Base-by-base conservation (phyloP, 83 land plant species). In the Picea abies region DNA sequence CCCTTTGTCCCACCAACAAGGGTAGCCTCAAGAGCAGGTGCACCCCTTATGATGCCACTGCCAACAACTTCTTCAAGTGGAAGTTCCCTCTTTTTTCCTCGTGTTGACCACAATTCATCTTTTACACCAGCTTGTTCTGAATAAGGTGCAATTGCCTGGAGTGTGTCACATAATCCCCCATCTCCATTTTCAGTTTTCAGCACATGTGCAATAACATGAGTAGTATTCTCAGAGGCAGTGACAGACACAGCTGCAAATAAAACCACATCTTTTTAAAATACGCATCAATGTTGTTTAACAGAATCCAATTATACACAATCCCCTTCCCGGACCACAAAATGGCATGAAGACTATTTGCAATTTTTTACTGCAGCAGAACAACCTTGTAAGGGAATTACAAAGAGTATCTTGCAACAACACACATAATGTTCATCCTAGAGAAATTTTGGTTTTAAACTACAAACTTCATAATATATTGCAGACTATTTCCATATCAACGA, bases 1-100 rank as follows among this genome's bases (percentile, higher is more conserved):
- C 99, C 97, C 80, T 96, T 98, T 5, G 93, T 78, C 62, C 95
- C 92, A 81, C 95, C 94, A 72, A 89, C 73, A 32, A 88, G 73
- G 71, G 82, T 83, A 81, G 79, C 84, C 77, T 87, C 92, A 83
- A 91, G 79, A 76, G 88, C 65, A 41, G 90, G 79, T 44, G 85
- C 85, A 65, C 84, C 88, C 68, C 89, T 87, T 78, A 88, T 63
- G 77, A 88, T 83, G 39, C 81, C 68, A 44, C 73, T 69, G 44
- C 86, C 81, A 80, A 87, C 88, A 67, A 91, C 93, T 84, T 92
- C 96, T 84, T 90, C 94, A 63, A 90, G 91, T 23, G 82, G 84
- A 70, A 90, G 73, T 78, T 94, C 97, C 81, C 89, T 86, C 80
- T 88, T 92, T 79, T 89, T 96, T 81, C 79, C 85, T 62, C 94